Conservation (phyloP, 2,329 filamentous ascomycete species). For the Pseudofabraea citricarpa region DNA sequence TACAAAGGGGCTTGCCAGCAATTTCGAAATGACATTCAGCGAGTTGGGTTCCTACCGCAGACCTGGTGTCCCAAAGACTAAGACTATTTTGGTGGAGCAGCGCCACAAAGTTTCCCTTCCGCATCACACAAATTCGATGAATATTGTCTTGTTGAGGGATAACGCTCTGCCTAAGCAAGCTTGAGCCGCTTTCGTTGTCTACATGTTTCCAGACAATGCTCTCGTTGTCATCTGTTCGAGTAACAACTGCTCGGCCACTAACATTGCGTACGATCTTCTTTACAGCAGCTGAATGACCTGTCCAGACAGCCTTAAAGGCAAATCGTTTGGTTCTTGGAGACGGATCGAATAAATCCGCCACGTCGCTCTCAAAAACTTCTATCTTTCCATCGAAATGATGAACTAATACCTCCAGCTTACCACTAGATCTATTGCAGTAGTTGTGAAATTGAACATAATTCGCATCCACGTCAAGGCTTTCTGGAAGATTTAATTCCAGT, state of each 20-base stretch:
- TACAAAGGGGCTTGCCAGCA: conserved; percentile 69
- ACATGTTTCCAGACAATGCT: conserved; percentile 78
- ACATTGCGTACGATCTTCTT: conserved; percentile 85
- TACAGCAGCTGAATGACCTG: conserved; percentile 75
- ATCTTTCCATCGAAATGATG: conserved; percentile 85
- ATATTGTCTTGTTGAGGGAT: conserved; percentile 68
- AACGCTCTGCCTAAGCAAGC: conserved; percentile 61
- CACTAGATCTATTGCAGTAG: conserved; percentile 63
- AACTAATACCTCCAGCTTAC: conserved; percentile 66
- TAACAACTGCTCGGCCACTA: conserved; percentile 74
- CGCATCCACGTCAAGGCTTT: conserved; percentile 10
- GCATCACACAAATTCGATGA: conserved; percentile 72
- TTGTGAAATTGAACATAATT: conserved; percentile 64
- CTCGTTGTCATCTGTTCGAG: conserved; percentile 73
- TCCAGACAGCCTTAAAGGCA: conserved; percentile 64
- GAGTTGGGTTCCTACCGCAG: conserved; percentile 52
- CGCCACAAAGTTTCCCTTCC: conserved; percentile 74
- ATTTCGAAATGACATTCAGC: conserved; percentile 53
- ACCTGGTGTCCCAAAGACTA: conserved; percentile 74
- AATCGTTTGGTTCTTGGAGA: conserved; percentile 55
- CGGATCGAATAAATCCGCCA: conserved; percentile 78
- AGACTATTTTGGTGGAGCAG: conserved; percentile 69
- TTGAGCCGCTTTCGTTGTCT: conserved; percentile 42
- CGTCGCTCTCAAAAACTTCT: conserved; percentile 72
- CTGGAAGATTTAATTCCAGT: conserved; percentile 37